A percentile compares a stretch with the other conserved stretches of the same genome.
phyloP scores from a whole-genome alignment of 1,139 yeast species.

The Yamadazyma kanchanaburiensis region DNA sequence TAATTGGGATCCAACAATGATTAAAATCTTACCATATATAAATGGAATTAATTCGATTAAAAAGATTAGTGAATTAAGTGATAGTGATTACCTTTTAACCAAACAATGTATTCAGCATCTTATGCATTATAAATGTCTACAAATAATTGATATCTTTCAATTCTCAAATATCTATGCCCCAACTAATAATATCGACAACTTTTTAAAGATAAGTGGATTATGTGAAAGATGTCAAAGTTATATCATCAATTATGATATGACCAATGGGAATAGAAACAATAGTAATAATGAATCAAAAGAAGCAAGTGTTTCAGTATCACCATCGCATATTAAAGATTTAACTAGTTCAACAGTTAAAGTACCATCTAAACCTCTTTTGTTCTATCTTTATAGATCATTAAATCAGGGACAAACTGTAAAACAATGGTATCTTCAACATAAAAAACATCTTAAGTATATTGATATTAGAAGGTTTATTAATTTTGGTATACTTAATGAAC shows the following conservation, averaged over 20 bases:
- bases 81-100: slow-evolving; percentile 76
- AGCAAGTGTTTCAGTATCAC: slow-evolving; percentile 9
- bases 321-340: slow-evolving; percentile 11
- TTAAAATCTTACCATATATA: slow-evolving; percentile 78
- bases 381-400: slow-evolving; percentile 72
- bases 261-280: slow-evolving; percentile 1
- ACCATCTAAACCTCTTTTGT: slow-evolving; percentile 66
- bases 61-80: slow-evolving; percentile 73
- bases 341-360: slow-evolving; percentile 28
- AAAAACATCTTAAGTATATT: slow-evolving; percentile 53
- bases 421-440: slow-evolving; percentile 76
- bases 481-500: slow-evolving; percentile 79
- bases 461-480: slow-evolving; percentile 83
- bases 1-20: slow-evolving; percentile 97
- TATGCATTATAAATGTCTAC: slow-evolving; percentile 83
- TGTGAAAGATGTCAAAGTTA: slow-evolving; percentile 87
- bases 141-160: slow-evolving; percentile 82
- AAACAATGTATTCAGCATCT: slow-evolving; percentile 88
- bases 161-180: slow-evolving; percentile 88
- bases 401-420: slow-evolving; percentile 75
- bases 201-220: slow-evolving; percentile 61
- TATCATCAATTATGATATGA: slow-evolving; percentile 40
- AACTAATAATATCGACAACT: slow-evolving; percentile 69
- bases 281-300: not conserved
- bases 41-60: slow-evolving; percentile 85